Percentiles rank a stretch among this genome's conserved stretches.
These are phyloP conservation scores for Fomitopsis palustris DNA, from an alignment of 1,284 basidiomycete genomes.

Conservation along the genomic window DNA sequence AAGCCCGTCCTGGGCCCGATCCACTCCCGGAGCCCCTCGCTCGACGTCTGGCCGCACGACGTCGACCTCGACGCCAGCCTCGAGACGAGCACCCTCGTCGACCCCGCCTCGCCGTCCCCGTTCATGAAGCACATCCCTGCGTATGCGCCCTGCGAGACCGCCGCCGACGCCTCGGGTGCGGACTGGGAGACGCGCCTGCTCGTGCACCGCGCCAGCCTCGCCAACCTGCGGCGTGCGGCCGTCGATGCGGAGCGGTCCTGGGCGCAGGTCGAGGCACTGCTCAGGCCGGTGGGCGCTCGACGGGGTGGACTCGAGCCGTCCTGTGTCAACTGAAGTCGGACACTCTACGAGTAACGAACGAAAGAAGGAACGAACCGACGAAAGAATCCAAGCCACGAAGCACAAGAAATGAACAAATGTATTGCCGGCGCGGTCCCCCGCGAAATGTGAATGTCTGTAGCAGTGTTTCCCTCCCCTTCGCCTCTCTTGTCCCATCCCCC, in stretches of 20 bases:
- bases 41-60: neutral
- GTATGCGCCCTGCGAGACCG: neutral
- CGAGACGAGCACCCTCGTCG: neutral
- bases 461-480: no score
- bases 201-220: neutral
- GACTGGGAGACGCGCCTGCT: neutral
- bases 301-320: no score
- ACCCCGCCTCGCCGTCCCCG: neutral
- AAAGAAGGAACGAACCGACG: no score
- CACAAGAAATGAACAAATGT: no score
- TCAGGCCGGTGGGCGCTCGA: neutral
- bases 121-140: neutral
- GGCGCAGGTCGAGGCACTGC: neutral
- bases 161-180: neutral
- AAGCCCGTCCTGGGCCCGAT: neutral
- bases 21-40: neutral
- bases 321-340: no score
- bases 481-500: no score
- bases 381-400: no score
- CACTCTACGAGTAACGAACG: no score
- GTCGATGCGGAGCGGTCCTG: neutral
- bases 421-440: no score
- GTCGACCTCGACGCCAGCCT: neutral
- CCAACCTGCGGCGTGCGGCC: neutral
- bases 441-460: no score